These are phyloP conservation scores for Vitis rotundifolia DNA, from an alignment of 164 flowering plant species.

Conservation along the genomic window DNA sequence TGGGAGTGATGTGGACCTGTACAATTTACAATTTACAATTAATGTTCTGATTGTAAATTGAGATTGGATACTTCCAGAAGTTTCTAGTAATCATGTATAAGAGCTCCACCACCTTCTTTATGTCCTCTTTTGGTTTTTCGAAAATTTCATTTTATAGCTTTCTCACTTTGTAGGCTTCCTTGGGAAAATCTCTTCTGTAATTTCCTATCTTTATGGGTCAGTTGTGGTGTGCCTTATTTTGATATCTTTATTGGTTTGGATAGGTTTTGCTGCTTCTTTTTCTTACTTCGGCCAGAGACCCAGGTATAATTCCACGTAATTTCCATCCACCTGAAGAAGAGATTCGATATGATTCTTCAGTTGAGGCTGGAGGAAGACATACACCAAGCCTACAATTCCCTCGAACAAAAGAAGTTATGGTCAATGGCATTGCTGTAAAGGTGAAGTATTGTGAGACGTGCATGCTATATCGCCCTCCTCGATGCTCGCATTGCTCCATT, in stretches of 20 bases:
- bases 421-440: conserved; percentile 73
- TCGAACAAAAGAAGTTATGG: conserved; percentile 75
- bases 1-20: too few relatives aligned
- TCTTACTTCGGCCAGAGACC: conserved; percentile 77
- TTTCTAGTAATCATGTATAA: too few relatives aligned
- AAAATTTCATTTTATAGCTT: too few relatives aligned
- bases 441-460: conserved; percentile 94
- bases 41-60: too few relatives aligned
- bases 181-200: neutral
- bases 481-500: conserved; percentile 93
- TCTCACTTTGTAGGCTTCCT: neutral
- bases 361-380: conserved; percentile 66
- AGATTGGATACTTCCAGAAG: too few relatives aligned
- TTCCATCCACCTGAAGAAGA: conserved; percentile 94
- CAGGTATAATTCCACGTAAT: conserved; percentile 87
- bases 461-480: conserved; percentile 96
- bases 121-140: too few relatives aligned
- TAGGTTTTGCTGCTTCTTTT: conserved; percentile 81
- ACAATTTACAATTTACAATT: too few relatives aligned
- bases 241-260: conserved; percentile 19
- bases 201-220: neutral
- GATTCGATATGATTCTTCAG: conserved; percentile 56
- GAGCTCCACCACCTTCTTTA: too few relatives aligned
- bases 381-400: conserved; percentile 78
- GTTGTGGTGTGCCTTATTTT: conserved; percentile 4